Base-by-base conservation (phyloP, 257 asterid genomes). In the Avicennia marina region DNA sequence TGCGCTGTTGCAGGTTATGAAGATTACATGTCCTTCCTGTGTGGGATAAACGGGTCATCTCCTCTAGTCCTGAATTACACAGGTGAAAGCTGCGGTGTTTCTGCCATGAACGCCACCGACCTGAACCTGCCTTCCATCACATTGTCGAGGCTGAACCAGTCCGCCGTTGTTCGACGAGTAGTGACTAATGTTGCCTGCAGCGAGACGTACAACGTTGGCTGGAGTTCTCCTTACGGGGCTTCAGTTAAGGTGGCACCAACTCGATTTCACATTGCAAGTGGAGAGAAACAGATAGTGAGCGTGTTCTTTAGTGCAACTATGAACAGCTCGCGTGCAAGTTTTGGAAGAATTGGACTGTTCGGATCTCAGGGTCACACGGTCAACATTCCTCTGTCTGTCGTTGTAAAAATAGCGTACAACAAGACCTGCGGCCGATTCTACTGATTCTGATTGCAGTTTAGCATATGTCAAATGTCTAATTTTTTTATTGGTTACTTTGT, bases 41-140 rank as follows among this genome's bases (percentile, higher is more conserved):
- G 99, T 43, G 87, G 97, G 53, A 89, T 93, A 75, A 89, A 93
- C 21, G 97, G 97, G 8, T 93, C 99, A 2, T 66, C 87, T 58
- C 76, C 91, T 1, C 60, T 85, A 13, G 84, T 91, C 52, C 65
- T 77, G 44, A 93, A 93, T 33, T 89, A 89, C 95, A 93, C 97
- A 0, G 89, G 95, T 19, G 72, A 69, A 55, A 84, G 75, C 79
- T 93, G 99, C 36, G 75, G 71, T 4, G 50, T 33, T 31, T 63
- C 94, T 2, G 63, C 64, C 11, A 26, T 65, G 75, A 79, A 39
- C 1, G 87, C 83, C 63, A 65, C 69, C 4, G 94, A 82, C 69
- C 77, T 93, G 53, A 93, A 93, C 81, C 68, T 93, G 79, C 97
- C 99, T 38, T 93, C 97, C 12, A 81, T 93, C 70, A 86, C 97